Evolutionary conservation across 73 alveolate genomes (phyloP).

Genomic region (Uronychia setigera): DNA sequence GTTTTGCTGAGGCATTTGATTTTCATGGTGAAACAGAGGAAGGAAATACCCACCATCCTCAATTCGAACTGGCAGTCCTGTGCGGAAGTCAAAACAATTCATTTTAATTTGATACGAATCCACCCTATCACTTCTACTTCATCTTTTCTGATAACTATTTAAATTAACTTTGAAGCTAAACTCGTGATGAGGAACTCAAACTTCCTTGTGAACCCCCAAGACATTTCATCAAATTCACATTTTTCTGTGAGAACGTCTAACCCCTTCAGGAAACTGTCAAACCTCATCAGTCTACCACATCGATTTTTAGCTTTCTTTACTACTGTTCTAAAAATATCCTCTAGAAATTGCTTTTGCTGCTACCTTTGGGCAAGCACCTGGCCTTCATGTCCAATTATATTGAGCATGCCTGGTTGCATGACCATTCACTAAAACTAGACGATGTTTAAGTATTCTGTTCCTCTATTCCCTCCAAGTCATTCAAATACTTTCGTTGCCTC

Average conservation of each 20-base stretch:
- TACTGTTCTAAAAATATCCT: background rate
- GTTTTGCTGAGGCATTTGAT: no score
- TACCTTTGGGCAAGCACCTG: background rate
- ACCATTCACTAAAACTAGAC: background rate
- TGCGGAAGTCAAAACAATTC: no score
- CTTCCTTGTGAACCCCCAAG: background rate
- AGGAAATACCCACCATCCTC: no score
- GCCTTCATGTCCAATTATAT: background rate
- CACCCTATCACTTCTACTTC: no score
- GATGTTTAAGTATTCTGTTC: background rate
- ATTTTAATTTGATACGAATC: no score
- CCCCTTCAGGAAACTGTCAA: background rate
- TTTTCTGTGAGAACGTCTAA: background rate
- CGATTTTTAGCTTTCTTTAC: background rate
- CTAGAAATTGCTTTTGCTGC: background rate
- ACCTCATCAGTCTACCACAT: background rate
- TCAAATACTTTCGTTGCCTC: background rate
- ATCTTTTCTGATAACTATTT: no score
- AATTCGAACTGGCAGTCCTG: no score
- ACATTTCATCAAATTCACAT: background rate
- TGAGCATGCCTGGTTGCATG: background rate
- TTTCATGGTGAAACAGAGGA: no score
- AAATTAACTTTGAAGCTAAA: background rate
- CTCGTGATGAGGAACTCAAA: background rate
- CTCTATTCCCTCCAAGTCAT: conserved; percentile 1